phyloP scores from a whole-genome alignment of 73 alveolate genomes.

The Breviolum minutum region DNA sequence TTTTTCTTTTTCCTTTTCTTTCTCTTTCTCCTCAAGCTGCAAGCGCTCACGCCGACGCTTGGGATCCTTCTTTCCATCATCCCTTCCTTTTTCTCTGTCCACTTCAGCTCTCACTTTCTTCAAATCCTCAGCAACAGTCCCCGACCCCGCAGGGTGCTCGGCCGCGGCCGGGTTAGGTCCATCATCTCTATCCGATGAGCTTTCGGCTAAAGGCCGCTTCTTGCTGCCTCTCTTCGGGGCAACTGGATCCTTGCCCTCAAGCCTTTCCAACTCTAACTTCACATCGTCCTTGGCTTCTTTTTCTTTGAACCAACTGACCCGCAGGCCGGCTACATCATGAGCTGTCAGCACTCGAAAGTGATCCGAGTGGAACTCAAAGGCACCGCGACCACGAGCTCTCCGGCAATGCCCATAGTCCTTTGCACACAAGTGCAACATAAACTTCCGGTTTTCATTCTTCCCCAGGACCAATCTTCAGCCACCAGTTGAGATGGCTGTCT shows the following conservation, averaged over 20 bases:
- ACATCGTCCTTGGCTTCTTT: neutral
- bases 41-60: neutral
- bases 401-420: neutral
- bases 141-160: neutral
- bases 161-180: neutral
- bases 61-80: neutral
- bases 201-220: neutral
- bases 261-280: neutral
- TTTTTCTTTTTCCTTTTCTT: neutral
- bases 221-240: neutral
- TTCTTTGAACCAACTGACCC: neutral
- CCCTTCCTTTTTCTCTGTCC: neutral
- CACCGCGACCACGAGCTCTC: neutral
- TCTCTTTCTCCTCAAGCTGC: too few species aligned
- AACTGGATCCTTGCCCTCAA: neutral
- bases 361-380: slow-evolving; percentile 33
- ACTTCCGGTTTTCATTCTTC: neutral
- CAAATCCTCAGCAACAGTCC: neutral
- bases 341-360: neutral
- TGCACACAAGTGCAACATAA: neutral
- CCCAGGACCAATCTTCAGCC: neutral
- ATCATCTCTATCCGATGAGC: neutral
- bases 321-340: neutral
- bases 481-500: neutral
- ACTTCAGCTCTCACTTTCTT: neutral